Evolutionary conservation across 768 basidiomycete genomes (phyloP), one percentile per base, ranked within the genome.

Genomic region (Lanmaoa pseudosensibilis): DNA sequence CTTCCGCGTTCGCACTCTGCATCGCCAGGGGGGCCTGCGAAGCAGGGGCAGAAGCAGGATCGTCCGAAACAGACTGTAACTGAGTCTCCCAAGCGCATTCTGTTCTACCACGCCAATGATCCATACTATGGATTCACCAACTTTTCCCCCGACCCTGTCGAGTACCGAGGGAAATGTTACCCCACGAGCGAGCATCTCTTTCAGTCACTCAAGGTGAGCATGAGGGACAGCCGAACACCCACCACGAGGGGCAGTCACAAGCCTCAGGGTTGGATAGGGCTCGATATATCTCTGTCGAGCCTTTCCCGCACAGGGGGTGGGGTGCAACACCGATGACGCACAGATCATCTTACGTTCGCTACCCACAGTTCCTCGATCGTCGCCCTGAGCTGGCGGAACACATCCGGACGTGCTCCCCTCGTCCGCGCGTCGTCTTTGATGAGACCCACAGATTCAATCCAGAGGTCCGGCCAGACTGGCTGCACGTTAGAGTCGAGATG

Each of bases 101-200:
- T 72, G 43, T 72, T 72, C 58, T 70, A 69, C 61, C 67, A 67
- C 40, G 69, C 65, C 45, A 51, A 65, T n/a, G 65, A 67, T 52
- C 71, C 69, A 23, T 57, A 73, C 58, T 75, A 78, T 50, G 73
- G 74, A 15, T 78, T 78, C 62, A 75, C 77, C 49, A 78, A 78
- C 62, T 77, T 77, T 56, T 80, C 79, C 4, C 62, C 75, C 6
- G 74, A 80, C 60, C 63, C 73, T 5, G 71, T 81, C 32, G 61
- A 67, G 21, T 78, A 77, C 55, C 54, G 60, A 13, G 74, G 75
- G 15, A 75, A 71, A 57, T 43, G 58, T 3, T 80, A 80, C 55
- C 75, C 75, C 1, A 80, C 80, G 11, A 76, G 76, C 46, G 79
- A 80, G 58, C 80, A 80, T 58, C 59, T 81, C 39, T 80, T 77